Evolutionary conservation across 345 rosid genomes (phyloP), one percentile per base, ranked within the genome.

Genomic region (Reutealis trisperma): DNA sequence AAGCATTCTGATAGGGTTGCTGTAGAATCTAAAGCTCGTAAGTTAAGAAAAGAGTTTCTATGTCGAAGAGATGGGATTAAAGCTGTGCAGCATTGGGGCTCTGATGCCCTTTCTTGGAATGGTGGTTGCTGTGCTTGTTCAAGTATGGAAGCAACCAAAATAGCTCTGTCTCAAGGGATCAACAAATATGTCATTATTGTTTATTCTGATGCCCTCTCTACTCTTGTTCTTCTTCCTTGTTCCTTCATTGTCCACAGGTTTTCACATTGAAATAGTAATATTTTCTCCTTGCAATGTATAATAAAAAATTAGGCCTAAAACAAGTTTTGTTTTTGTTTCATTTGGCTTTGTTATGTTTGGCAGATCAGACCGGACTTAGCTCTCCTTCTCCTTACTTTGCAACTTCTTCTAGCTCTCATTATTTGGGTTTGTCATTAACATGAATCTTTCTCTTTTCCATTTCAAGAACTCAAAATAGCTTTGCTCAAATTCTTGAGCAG

Each of bases 161-260:
- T 81, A 19, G 96, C 91, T 5, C 74, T 86, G 51, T 80, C 90
- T 30, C 57, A 72, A 0, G 93, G 92, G 27, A 73, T 78, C 44
- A 83, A 85, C 80, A 86, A 85, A 71, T 87, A 75, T 79, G 83
- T 83, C 63, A 67, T 88, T 57, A 63, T 84, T n/a, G 84, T 86
- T 3, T 86, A 89, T 76, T 73, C 87, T 4, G 55, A 87, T 60
- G 78, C 78, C 7, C 77, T 91, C 24, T 78, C 88, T 71, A 63
- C 72, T 65, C 75, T 87, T 70, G 49, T 88, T 77, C 87, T 87
- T 67, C 85, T 87, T 63, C 87, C 87, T 67, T 84, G 34, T 47
- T 83, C 86, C n/a, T 78, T 85, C 71, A n/a, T 88, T 54, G 47
- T 82, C 14, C 79, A 83, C 85, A 73, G 90, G 89, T 89, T 41